Percentiles rank a stretch among this genome's conserved stretches.
Evolutionary conservation across 208 protist genomes (phyloP).

Genomic region (Leishmania aethiopica): DNA sequence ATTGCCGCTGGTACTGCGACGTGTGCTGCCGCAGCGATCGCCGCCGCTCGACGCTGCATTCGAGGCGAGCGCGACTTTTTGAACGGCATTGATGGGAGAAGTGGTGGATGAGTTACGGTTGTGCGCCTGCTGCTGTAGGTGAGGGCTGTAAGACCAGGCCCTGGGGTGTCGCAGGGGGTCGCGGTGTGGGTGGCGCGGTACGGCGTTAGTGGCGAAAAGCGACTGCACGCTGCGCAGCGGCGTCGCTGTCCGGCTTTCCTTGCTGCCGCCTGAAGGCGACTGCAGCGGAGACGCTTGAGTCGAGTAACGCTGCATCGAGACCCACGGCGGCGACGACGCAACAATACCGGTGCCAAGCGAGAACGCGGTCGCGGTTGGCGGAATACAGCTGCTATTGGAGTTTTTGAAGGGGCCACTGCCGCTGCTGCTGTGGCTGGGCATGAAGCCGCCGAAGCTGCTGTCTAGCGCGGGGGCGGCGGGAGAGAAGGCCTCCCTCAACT

Average conservation of each 20-base stretch:
- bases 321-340: not conserved
- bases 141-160: not conserved
- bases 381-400: not conserved
- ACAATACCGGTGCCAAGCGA: not conserved
- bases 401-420: not conserved
- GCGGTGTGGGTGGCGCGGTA: not conserved
- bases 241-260: conserved; percentile 5
- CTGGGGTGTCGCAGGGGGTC: not conserved
- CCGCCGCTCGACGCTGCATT: not conserved
- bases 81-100: not conserved
- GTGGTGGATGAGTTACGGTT: not conserved
- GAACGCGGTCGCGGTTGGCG: not conserved
- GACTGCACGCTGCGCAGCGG: not conserved
- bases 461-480: not conserved
- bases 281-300: not conserved
- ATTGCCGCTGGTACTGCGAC: not conserved
- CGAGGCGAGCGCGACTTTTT: not conserved
- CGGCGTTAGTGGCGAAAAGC: too few species aligned
- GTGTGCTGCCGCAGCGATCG: not conserved
- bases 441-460: not conserved
- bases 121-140: not conserved
- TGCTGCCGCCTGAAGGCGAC: conserved; percentile 11
- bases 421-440: not conserved
- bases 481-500: conserved; percentile 23
- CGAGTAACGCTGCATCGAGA: not conserved